Evolutionary conservation across 2,329 filamentous ascomycete genomes (phyloP), one percentile per base, ranked within the genome.

Genomic region (Paradendryphiella salina): DNA sequence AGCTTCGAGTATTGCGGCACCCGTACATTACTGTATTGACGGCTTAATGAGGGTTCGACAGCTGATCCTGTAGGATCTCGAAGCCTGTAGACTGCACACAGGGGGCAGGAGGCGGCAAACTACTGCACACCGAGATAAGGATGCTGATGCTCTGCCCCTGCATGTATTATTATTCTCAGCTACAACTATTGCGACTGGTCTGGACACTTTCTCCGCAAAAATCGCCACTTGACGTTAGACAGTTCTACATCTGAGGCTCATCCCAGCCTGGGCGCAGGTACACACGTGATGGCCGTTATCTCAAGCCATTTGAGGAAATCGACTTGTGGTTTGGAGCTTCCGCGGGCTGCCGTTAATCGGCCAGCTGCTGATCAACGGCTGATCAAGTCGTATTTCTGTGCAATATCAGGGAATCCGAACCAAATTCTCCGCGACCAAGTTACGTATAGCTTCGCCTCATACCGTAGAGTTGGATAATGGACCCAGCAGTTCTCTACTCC

Each of bases 61-160:
- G 23, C 28, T 17, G 31, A 37, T 14, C 36, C 14, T 33, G 13
- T 15, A 42, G 43, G 36, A 20, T 31, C 32, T 36, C 31, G 14
- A 40, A 35, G 36, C 37, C 5, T 39, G 42, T 36, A 37, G 26
- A 39, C 17, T 17, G 15, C 13, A 29, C 13, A 29, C 7, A 39
- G 35, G 23, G 10, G 36, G 29, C 31, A 40, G 35, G 29, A 32
- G 35, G 42, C 17, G 17, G 31, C 15, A 31, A 20, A 46, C 42
- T 46, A 40, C 42, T 46, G 31, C 18, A 40, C 23, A 43, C 18
- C 20, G 36, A 40, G 42, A 29, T 36, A 37, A 51, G 37, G 31
- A 40, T 23, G 29, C 33, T 17, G 15, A 29, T 9, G 10, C 15
- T 17, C 5, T 20, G 36, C 42, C 48, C 48, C 48, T 51, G 48